A percentile compares a stretch with the other conserved stretches of the same genome.
Evolutionary conservation across 2,329 filamentous ascomycete species (phyloP).

Genomic region (Penicillium crustosum): DNA sequence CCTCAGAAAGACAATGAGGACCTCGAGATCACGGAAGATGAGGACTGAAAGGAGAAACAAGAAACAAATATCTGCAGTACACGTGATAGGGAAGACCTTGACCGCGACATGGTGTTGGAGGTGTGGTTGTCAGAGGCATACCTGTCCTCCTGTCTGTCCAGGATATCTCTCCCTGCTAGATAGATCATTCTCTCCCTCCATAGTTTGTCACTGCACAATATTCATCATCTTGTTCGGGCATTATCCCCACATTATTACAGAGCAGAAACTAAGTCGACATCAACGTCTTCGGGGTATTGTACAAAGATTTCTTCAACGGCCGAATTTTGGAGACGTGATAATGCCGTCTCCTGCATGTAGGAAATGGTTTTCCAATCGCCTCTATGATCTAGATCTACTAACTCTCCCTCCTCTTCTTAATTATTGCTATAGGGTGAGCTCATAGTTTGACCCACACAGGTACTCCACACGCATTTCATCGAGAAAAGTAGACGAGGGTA

Average conservation of each 20-base stretch:
- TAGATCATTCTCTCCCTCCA: too few species aligned
- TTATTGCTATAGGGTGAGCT: background rate
- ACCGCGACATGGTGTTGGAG: background rate
- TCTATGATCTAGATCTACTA: background rate
- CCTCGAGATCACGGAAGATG: background rate
- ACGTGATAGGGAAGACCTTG: background rate
- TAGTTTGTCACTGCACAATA: background rate
- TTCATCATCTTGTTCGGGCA: background rate
- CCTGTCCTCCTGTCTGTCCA: background rate
- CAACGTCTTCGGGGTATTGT: too few species aligned
- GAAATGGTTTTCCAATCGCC: background rate
- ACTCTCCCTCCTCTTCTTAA: background rate
- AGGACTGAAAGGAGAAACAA: background rate
- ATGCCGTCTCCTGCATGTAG: too few species aligned
- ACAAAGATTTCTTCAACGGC: too few species aligned
- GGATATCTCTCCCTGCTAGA: background rate
- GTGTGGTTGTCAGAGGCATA: background rate
- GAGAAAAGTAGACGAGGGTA: background rate
- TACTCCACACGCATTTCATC: background rate
- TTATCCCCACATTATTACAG: background rate
- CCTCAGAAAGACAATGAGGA: background rate
- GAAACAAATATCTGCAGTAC: background rate
- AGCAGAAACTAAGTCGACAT: background rate
- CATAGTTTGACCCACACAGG: background rate
- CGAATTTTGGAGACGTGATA: background rate